Percentiles rank a stretch among this genome's conserved stretches.
Conservation (phyloP, 345 rosid species). For the Syzygium oleosum region DNA sequence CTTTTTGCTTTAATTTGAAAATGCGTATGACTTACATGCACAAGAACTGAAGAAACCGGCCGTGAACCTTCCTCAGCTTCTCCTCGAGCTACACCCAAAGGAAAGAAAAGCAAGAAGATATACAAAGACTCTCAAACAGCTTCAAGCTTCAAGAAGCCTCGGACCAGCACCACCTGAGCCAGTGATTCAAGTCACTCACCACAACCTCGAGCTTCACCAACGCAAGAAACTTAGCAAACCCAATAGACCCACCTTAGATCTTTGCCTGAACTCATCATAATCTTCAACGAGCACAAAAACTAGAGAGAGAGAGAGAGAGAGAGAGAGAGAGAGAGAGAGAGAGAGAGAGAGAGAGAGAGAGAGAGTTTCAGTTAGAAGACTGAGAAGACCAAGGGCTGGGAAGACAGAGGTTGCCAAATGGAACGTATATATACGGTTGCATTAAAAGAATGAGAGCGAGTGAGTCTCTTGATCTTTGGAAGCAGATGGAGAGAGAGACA, state of each 20-base stretch:
- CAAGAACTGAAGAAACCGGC: background rate
- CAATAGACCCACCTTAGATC: background rate
- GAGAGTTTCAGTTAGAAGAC: background rate
- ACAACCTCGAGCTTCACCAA: background rate
- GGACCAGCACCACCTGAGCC: background rate
- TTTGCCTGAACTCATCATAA: background rate
- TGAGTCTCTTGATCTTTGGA: background rate
- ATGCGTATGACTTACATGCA: background rate
- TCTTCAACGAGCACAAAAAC: background rate
- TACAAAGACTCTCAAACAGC: background rate
- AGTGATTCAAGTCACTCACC: background rate
- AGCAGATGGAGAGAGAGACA: background rate
- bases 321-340: background rate
- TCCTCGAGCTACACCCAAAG: background rate
- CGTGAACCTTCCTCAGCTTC: background rate
- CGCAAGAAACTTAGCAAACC: background rate
- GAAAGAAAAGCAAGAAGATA: background rate
- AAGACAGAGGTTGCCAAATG: constrained; percentile 1
- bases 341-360: background rate
- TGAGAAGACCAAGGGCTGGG: background rate
- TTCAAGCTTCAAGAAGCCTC: background rate
- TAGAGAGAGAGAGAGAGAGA: background rate
- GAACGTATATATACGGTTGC: constrained; percentile 2
- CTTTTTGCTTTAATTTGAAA: background rate
- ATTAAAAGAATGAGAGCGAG: background rate